Percentiles rank a stretch among this genome's conserved stretches.
phyloP scores from a whole-genome alignment of 257 asterid genomes.

The Penstemon barbatus region DNA sequence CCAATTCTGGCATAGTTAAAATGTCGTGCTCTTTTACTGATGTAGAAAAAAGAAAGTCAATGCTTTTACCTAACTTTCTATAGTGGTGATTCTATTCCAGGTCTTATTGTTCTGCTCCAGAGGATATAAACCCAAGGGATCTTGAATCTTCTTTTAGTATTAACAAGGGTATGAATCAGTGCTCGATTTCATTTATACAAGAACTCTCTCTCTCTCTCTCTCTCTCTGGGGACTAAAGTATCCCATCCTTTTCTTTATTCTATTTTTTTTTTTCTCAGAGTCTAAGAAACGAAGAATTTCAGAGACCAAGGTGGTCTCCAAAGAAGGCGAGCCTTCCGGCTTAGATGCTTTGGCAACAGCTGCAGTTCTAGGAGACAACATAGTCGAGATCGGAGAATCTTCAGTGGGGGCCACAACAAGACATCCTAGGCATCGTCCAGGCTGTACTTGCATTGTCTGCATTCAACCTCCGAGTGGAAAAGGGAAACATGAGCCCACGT shows the following conservation, averaged over 20 bases:
- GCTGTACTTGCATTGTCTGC: constrained; percentile 95
- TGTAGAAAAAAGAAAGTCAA: neutral
- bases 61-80: neutral
- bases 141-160: constrained; percentile 22
- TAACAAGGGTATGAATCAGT: constrained; percentile 38
- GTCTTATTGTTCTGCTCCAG: neutral
- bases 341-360: constrained; percentile 91
- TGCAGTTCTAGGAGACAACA: constrained; percentile 85
- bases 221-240: no score
- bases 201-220: no score
- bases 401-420: constrained; percentile 72
- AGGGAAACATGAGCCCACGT: constrained; percentile 77
- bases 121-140: neutral
- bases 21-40: neutral
- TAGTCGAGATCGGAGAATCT: constrained; percentile 50
- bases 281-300: constrained; percentile 13
- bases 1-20: neutral
- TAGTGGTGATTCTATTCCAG: constrained; percentile 13
- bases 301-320: constrained; percentile 42
- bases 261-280: neutral
- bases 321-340: constrained; percentile 78
- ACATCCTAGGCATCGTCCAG: constrained; percentile 98
- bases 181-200: no score
- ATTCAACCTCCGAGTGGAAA: constrained; percentile 98
- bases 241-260: no score